Evolutionary conservation across 108 stramenopile genomes (phyloP).

Genomic region (Skeletonema potamos): DNA sequence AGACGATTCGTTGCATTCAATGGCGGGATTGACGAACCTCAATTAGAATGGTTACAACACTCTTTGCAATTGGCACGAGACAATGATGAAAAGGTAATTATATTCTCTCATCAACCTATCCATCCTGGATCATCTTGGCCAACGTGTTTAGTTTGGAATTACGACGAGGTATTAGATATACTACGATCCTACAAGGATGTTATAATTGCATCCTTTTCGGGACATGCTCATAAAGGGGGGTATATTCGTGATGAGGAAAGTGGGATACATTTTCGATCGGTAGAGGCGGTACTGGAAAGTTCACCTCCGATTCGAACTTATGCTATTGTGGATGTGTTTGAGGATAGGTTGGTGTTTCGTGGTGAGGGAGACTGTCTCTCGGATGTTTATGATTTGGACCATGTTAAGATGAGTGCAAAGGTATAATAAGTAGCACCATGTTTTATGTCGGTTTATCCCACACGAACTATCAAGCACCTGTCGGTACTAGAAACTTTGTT

Average conservation of each 20-base stretch:
- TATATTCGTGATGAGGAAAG: slow-evolving; percentile 67
- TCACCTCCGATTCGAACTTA: slow-evolving; percentile 64
- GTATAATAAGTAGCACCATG: no score
- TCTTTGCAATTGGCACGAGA: slow-evolving; percentile 48
- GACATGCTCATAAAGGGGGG: slow-evolving; percentile 86
- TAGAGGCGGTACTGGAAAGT: slow-evolving; percentile 81
- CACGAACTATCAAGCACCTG: slow-evolving; percentile 26
- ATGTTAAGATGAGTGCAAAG: slow-evolving; percentile 3
- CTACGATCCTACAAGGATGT: slow-evolving; percentile 61
- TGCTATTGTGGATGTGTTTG: slow-evolving; percentile 67
- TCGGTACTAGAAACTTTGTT: slow-evolving; percentile 27
- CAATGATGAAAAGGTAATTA: slow-evolving; percentile 57
- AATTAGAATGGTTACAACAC: slow-evolving; percentile 68
- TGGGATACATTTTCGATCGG: slow-evolving; percentile 83
- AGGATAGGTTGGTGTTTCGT: slow-evolving; percentile 57
- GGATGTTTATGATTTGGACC: slow-evolving; percentile 70
- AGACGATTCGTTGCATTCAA: slow-evolving; percentile 86
- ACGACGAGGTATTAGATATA: slow-evolving; percentile 58
- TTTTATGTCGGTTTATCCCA: no score
- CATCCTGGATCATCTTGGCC: slow-evolving; percentile 62
- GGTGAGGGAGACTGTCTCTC: slow-evolving; percentile 76
- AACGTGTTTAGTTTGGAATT: slow-evolving; percentile 82
- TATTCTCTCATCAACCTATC: slow-evolving; percentile 80
- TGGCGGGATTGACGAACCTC: slow-evolving; percentile 67
- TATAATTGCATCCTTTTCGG: slow-evolving; percentile 70